These are phyloP conservation scores for Thermothelomyces thermophilus DNA, from an alignment of 2,329 filamentous ascomycete species.

Conservation along the genomic window DNA sequence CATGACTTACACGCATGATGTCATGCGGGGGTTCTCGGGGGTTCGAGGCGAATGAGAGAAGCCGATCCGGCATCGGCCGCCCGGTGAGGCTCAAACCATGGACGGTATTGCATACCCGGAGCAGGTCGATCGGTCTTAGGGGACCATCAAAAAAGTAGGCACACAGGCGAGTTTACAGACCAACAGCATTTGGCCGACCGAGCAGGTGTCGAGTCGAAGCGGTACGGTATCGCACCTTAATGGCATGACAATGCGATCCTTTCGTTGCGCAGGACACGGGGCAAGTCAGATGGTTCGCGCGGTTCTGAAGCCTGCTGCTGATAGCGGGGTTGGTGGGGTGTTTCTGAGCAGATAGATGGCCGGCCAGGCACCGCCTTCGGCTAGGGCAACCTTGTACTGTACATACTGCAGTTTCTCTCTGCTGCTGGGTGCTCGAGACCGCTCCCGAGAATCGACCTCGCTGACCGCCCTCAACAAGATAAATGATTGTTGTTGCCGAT, in stretches of 20 bases:
- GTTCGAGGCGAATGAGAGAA: neutral
- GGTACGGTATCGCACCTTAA: neutral
- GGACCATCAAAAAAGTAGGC: no score
- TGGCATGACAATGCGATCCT: neutral
- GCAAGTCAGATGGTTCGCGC: no score
- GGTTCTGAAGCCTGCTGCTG: no score
- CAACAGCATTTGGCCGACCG: neutral
- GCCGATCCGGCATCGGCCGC: neutral
- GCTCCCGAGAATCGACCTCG: no score
- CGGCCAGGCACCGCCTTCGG: neutral
- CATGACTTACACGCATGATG: constrained; percentile 5
- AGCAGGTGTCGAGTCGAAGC: neutral
- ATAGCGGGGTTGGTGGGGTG: constrained; percentile 2
- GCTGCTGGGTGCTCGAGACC: neutral
- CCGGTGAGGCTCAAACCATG: neutral
- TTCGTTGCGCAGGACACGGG: no score
- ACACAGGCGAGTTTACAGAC: no score
- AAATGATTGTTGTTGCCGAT: no score
- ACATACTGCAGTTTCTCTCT: no score
- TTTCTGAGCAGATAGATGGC: neutral
- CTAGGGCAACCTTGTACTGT: no score
- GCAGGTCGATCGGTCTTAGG: no score
- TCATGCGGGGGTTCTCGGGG: neutral
- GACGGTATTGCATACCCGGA: neutral
- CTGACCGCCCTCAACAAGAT: no score